phyloP scores from a whole-genome alignment of 257 asterid species.

The Capsicum chinense region DNA sequence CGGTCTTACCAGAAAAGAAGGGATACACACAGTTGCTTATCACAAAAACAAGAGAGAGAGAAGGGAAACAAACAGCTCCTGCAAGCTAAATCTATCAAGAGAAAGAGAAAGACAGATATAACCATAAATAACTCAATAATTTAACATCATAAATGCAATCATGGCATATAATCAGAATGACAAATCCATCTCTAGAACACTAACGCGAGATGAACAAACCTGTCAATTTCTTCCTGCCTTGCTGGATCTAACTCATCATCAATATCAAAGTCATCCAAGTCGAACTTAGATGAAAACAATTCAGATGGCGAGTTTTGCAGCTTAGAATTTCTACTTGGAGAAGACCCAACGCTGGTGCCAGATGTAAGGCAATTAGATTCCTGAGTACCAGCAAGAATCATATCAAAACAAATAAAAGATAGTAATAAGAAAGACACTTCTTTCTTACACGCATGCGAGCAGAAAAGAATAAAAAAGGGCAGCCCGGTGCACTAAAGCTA shows the following conservation, averaged over 20 bases:
- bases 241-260: conserved; percentile 58
- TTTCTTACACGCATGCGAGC: background rate
- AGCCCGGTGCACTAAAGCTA: no score
- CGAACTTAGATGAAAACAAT: conserved; percentile 41
- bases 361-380: conserved; percentile 33
- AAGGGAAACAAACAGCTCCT: no score
- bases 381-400: conserved; percentile 30
- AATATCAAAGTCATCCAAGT: conserved; percentile 49
- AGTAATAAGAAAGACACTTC: background rate
- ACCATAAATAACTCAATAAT: background rate
- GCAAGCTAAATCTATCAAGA: background rate
- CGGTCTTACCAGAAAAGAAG: background rate
- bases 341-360: conserved; percentile 30
- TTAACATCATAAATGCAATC: background rate
- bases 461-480: background rate
- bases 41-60: no score
- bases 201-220: conserved; percentile 33
- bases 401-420: conserved; percentile 22
- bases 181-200: conserved; percentile 17
- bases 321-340: conserved; percentile 39
- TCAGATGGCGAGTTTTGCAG: conserved; percentile 38
- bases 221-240: conserved; percentile 54
- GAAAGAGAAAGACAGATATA: background rate
- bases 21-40: background rate
- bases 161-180: background rate